Conservation (phyloP, 225 moss, liverwort and hornwort species). For the Pseudisothecium myosuroides region DNA sequence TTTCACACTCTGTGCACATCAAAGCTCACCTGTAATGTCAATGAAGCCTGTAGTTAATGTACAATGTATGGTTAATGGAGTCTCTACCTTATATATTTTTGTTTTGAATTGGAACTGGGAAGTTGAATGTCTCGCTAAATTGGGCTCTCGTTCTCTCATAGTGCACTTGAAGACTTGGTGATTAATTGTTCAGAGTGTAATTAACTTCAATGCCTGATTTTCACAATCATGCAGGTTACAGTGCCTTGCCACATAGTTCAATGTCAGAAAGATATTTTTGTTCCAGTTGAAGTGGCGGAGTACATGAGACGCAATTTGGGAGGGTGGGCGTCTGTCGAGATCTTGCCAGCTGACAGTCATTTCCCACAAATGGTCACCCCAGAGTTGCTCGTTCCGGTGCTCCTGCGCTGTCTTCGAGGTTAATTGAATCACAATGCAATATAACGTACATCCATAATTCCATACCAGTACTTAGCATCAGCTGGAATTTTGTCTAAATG, state of each 20-base stretch:
- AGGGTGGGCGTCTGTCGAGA: constrained; percentile 58
- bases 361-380: constrained; percentile 57
- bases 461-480: no score
- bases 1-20: not conserved
- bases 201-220: not conserved
- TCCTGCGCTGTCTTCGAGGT: not conserved
- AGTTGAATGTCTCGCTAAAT: not conserved
- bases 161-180: not conserved
- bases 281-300: constrained; percentile 57
- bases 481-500: not conserved
- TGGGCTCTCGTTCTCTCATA: not conserved
- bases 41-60: not conserved
- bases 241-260: constrained; percentile 64
- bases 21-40: no score
- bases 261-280: constrained; percentile 46
- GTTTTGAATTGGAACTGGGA: not conserved
- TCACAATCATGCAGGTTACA: constrained; percentile 6
- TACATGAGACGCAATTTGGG: constrained; percentile 49
- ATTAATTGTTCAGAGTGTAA: not conserved
- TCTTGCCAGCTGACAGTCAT: constrained; percentile 50
- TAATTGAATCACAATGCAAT: not conserved
- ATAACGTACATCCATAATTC: no score
- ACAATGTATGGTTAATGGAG: not conserved
- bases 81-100: not conserved
- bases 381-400: constrained; percentile 11